Conservation (phyloP, 2,329 filamentous ascomycete species). For the Fusarium mangiferae region DNA sequence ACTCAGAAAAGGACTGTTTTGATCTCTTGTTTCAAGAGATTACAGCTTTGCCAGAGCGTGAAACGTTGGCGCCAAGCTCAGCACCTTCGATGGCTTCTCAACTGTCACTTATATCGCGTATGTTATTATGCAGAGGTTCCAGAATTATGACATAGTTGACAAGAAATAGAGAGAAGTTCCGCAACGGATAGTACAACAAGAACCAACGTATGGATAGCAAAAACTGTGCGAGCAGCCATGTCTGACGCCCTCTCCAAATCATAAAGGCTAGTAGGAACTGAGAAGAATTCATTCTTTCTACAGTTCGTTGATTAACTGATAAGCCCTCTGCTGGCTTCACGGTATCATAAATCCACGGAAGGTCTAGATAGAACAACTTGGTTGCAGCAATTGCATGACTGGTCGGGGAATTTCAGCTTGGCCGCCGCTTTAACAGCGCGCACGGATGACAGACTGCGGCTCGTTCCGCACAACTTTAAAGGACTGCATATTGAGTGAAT, state of each 20-base stretch:
- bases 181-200: conserved; percentile 15
- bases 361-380: not conserved
- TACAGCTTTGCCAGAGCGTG: conserved; percentile 42
- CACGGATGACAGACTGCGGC: not conserved
- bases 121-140: not conserved
- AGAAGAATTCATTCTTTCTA: too few relatives aligned
- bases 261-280: not conserved
- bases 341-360: too few relatives aligned
- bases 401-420: not conserved
- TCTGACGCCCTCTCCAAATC: conserved; percentile 34
- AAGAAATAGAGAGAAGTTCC: not conserved
- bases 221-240: conserved; percentile 47
- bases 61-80: conserved; percentile 12
- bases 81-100: conserved; percentile 9
- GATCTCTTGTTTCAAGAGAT: conserved; percentile 40
- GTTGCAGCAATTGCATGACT: not conserved
- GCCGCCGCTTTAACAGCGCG: not conserved
- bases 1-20: conserved; percentile 43
- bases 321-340: not conserved
- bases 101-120: conserved; percentile 23
- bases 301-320: not conserved
- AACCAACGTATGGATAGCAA: conserved; percentile 48
- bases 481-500: not conserved
- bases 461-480: not conserved
- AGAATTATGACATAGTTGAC: not conserved